phyloP scores from a whole-genome alignment of 1,284 basidiomycete genomes.

The Cystobasidium pallidum region DNA sequence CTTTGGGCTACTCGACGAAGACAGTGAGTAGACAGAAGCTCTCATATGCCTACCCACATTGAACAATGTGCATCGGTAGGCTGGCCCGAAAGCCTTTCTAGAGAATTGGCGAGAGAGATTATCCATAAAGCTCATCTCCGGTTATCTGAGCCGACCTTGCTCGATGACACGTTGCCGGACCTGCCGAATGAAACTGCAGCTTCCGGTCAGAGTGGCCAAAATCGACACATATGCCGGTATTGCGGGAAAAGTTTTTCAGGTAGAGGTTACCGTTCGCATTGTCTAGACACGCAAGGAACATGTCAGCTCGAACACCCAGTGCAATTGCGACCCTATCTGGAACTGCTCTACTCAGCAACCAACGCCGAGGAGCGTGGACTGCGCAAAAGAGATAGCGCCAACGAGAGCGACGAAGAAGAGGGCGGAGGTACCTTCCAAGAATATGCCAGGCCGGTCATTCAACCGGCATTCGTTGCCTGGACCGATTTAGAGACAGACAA shows the following conservation, averaged over 20 bases:
- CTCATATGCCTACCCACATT: neutral
- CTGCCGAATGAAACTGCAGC: constrained; percentile 19
- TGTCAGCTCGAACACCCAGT: constrained; percentile 27
- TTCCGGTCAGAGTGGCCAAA: neutral
- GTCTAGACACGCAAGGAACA: constrained; percentile 1
- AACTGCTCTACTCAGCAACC: neutral
- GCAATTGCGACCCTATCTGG: neutral
- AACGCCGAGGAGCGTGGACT: neutral
- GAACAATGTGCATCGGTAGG: neutral
- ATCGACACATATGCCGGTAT: constrained; percentile 10
- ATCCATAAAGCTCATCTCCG: neutral
- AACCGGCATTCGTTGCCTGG: constrained; percentile 18
- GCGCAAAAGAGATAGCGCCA: neutral
- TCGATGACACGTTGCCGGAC: constrained; percentile 10
- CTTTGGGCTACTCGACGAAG: neutral
- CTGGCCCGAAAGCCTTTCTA: constrained; percentile 2
- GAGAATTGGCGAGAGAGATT: neutral
- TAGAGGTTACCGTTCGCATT: neutral
- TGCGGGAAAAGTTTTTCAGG: constrained; percentile 1
- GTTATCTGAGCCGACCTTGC: neutral
- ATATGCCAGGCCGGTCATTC: constrained; percentile 1
- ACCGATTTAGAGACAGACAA: constrained; percentile 22
- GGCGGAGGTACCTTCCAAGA: neutral
- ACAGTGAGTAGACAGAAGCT: neutral
- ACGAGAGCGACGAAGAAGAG: constrained; percentile 9